Evolutionary conservation across 176 grass and related monocot genomes (phyloP).

Genomic region (maize (Zea mays)): DNA sequence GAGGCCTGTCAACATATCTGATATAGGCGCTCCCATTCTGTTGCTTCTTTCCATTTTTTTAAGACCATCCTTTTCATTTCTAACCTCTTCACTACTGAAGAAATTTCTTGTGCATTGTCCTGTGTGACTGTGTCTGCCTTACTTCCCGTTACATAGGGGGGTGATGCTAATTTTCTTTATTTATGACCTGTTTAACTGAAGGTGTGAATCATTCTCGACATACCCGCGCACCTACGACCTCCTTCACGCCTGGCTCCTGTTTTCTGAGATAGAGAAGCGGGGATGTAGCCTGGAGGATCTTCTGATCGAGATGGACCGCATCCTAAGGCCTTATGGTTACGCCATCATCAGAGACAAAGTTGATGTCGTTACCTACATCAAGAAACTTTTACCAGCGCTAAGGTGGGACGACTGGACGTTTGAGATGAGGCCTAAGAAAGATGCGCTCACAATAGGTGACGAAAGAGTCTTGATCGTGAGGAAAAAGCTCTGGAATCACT

Average conservation of each 20-base stretch:
- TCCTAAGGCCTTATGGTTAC: constrained; percentile 61
- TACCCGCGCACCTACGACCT: constrained; percentile 79
- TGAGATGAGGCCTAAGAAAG: constrained; percentile 59
- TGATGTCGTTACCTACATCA: constrained; percentile 53
- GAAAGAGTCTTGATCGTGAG: constrained; percentile 68
- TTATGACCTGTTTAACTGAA: constrained; percentile 38
- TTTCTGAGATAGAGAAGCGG: constrained; percentile 61
- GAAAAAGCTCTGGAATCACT: constrained; percentile 60
- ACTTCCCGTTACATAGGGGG: background rate
- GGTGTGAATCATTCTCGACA: constrained; percentile 77
- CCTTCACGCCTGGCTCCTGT: constrained; percentile 60
- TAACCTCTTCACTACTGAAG: background rate
- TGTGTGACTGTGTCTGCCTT: background rate
- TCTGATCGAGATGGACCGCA: constrained; percentile 79
- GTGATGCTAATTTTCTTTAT: background rate
- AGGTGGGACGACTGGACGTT: constrained; percentile 72
- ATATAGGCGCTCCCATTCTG: background rate
- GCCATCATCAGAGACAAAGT: constrained; percentile 66
- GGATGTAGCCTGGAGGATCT: constrained; percentile 75
- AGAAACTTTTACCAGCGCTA: constrained; percentile 52
- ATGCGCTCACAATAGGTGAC: constrained; percentile 43
- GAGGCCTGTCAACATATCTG: background rate
- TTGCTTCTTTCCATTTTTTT: background rate
- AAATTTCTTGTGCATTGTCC: constrained; percentile 1
- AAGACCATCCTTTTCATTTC: background rate